Evolutionary conservation across 805 yeast species (phyloP), one percentile per base, ranked within the genome.

Genomic region (Candida cerambycidarum): DNA sequence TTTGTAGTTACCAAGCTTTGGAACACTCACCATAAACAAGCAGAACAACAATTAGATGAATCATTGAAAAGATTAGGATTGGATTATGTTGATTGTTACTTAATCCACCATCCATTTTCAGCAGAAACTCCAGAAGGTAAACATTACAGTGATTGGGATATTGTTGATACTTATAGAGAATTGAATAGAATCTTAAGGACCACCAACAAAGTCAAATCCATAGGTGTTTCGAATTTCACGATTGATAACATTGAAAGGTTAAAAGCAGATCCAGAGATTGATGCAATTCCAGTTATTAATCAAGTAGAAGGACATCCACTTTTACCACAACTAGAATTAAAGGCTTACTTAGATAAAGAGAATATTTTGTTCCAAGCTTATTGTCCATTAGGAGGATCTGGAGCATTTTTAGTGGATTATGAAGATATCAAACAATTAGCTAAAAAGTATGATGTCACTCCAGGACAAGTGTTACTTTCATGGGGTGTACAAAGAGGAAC

Each of bases 261-360:
- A 54, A 65, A 85, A 43, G 77, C 87, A 57, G 79, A 81, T 45
- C 79, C 83, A 45, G 76, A 79, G 49, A 55, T 83, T 39, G 65
- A 81, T 47, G 61, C 53, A 14, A 56, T 56, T 5, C 88, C 88
- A 3, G 73, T 66, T 44, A 81, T 83, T 24, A 76, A 83, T 56
- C 90, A 85, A 61, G 80, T 84, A 46, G 90, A 84, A 57, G 93
- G 85, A 61, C 96, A 88, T 65, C 96, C 96, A 46, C 86, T 87
- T 71, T 73, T 88, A 58, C 84, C 84, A 42, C 96, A 86, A 67
- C 76, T 75, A 43, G 71, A 73, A 50, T 68, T 86, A 51, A 55
- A 84, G 50, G 75, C 81, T 49, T 85, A 68, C 55, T 82, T 75
- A 48, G 75, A 82, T 57, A 54, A 64, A 31, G 65, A 75, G 47